phyloP scores from a whole-genome alignment of 441 rosid species.

The Isatis lusitanica region DNA sequence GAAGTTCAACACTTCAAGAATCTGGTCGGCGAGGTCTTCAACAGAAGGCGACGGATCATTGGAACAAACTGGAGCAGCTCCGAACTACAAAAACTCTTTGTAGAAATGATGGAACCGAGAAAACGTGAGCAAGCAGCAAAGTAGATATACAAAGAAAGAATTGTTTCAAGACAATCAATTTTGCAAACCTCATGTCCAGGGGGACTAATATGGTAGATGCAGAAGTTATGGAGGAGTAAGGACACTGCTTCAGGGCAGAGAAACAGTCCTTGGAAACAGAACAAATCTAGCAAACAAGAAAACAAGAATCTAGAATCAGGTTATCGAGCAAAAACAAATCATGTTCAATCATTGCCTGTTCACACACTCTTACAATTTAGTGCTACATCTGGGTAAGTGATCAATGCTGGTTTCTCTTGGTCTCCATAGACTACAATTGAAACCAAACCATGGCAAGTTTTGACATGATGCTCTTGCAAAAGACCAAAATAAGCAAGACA shows the following conservation, averaged over 20 bases:
- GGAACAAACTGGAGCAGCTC: slow-evolving; percentile 63
- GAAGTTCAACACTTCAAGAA: slow-evolving; percentile 68
- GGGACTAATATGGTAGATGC: slow-evolving; percentile 73
- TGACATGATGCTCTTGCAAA: slow-evolving; percentile 65
- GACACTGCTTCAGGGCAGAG: slow-evolving; percentile 77
- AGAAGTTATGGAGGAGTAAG: slow-evolving; percentile 69
- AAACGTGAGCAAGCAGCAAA: slow-evolving; percentile 13
- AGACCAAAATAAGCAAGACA: background rate
- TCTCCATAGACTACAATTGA: slow-evolving; percentile 69
- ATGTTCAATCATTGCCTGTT: background rate
- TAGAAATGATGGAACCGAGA: slow-evolving; percentile 25
- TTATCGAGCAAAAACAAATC: slow-evolving; percentile 13
- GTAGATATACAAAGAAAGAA: background rate
- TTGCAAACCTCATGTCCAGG: slow-evolving; percentile 76
- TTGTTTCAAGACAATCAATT: slow-evolving; percentile 31
- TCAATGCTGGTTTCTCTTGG: slow-evolving; percentile 69
- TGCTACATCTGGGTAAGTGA: slow-evolving; percentile 76
- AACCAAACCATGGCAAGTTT: slow-evolving; percentile 61
- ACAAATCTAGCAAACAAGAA: slow-evolving; percentile 46
- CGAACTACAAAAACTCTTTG: slow-evolving; percentile 75
- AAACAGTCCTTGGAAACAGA: slow-evolving; percentile 79
- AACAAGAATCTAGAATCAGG: slow-evolving; percentile 27
- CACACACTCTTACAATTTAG: slow-evolving; percentile 50
- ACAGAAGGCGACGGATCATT: slow-evolving; percentile 46
- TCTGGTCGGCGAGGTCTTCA: slow-evolving; percentile 67